Evolutionary conservation across 2,329 filamentous ascomycete genomes (phyloP), one percentile per base, ranked within the genome.

Genomic region (Aphanoascus verrucosus): DNA sequence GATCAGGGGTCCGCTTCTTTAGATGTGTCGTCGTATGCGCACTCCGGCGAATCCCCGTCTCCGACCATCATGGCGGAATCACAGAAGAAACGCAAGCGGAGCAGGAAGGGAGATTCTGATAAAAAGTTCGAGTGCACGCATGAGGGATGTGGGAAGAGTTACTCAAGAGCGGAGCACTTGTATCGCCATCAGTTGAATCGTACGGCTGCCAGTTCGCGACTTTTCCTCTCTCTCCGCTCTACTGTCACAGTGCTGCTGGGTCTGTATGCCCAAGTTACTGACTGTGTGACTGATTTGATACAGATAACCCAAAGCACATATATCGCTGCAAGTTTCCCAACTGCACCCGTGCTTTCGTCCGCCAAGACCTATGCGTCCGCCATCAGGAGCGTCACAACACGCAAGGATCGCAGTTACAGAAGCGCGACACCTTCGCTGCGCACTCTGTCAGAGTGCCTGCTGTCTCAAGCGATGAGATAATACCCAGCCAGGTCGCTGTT

Each of bases 151-250:
- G 90, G 88, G 40, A 98, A 96, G 76, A 94, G 85, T 66, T 98
- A 98, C 68, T 96, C 91, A 23, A 81, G 93, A 66, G 91, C 93
- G 7, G 93, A 97, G 71, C 93, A 98, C 74, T 75, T 98, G 74
- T 96, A 96, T 72, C 83, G 93, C 44, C 91, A 97, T 71, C 90
- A 97, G 72, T 73, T 97, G 61, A 98, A 98, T 67, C 93, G 86
- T 89, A 76, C 69, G 82, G 74, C 32, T 19, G 58, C 54, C 56
- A 37, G 14, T 15, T 40, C 23, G 28, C 31, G 11, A 45, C 37
- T 53, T 42, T n/a, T 53, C n/a, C 52, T 42, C 23, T 53, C n/a
- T 14, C 31, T 35, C 23, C n/a, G 7, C 28, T 35, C 17, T 14
- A 34, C 23, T 35, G 28, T 9, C 38, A 35, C 31, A 44, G 15